These are phyloP conservation scores for Daldinia sp. DNA, from an alignment of 2,329 filamentous ascomycete genomes.

Conservation along the genomic window DNA sequence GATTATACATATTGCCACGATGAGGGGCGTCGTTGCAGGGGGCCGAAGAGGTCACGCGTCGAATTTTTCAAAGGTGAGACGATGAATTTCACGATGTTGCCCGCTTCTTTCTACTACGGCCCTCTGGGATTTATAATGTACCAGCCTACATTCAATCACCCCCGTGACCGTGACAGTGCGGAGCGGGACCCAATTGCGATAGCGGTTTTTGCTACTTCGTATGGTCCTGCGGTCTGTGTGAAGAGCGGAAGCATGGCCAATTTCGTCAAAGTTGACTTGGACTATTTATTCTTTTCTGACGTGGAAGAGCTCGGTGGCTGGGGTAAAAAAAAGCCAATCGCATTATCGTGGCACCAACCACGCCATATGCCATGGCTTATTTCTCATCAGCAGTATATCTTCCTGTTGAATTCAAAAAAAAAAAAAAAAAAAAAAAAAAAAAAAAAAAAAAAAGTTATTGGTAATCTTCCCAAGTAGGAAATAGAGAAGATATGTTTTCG, in stretches of 20 bases:
- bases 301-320: slow-evolving; percentile 6
- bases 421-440: neutral
- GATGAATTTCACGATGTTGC: slow-evolving; percentile 12
- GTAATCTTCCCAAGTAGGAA: slow-evolving; percentile 34
- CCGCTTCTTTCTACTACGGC: slow-evolving; percentile 10
- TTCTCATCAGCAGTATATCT: slow-evolving; percentile 32
- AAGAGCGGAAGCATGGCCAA: slow-evolving; percentile 5
- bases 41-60: slow-evolving; percentile 43
- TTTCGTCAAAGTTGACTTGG: slow-evolving; percentile 7
- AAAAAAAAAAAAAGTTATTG: slow-evolving; percentile 14
- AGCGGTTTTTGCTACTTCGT: neutral
- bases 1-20: slow-evolving; percentile 28
- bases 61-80: slow-evolving; percentile 47
- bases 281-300: slow-evolving; percentile 23
- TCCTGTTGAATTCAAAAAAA: slow-evolving; percentile 5
- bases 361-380: slow-evolving; percentile 15
- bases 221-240: slow-evolving; percentile 7
- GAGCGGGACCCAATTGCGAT: slow-evolving; percentile 7
- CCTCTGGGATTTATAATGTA: slow-evolving; percentile 7
- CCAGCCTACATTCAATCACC: neutral
- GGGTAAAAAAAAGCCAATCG: slow-evolving; percentile 9
- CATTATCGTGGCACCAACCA: slow-evolving; percentile 28
- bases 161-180: slow-evolving; percentile 12
- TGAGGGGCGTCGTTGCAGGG: slow-evolving; percentile 47
- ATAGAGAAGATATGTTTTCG: slow-evolving; percentile 24